These are phyloP conservation scores for Mikania micrantha DNA, from an alignment of 129 eudicot genomes.

Conservation along the genomic window DNA sequence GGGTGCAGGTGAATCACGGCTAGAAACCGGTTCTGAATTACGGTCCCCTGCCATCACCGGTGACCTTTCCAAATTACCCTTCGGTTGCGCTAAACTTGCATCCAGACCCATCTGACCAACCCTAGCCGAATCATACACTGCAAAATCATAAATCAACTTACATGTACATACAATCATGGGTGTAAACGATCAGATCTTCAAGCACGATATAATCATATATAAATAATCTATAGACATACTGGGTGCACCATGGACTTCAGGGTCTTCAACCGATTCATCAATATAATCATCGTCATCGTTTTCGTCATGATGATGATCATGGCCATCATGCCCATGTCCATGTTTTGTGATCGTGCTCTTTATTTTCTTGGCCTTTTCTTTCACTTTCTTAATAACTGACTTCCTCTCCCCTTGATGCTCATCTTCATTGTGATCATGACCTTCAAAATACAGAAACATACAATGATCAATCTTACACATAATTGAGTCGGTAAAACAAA, in stretches of 20 bases:
- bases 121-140: conserved; percentile 50
- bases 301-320: conserved; percentile 13
- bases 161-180: no score
- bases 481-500: not conserved
- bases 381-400: conserved; percentile 77
- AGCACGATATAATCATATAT: no score
- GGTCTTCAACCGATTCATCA: conserved; percentile 45
- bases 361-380: conserved; percentile 82
- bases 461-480: not conserved
- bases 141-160: conserved; percentile 9
- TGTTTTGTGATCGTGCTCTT: conserved; percentile 55
- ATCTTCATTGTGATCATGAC: conserved; percentile 32
- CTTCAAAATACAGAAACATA: conserved; percentile 2
- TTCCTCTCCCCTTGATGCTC: conserved; percentile 55
- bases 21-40: not conserved
- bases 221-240: no score
- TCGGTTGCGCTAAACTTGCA: conserved; percentile 14
- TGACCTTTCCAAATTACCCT: conserved; percentile 31
- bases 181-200: no score
- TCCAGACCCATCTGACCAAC: conserved; percentile 11
- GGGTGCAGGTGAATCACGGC: not conserved
- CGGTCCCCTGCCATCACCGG: conserved; percentile 33
- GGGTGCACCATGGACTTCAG: conserved; percentile 73
- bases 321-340: conserved; percentile 43
- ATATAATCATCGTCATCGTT: conserved; percentile 40